A percentile compares a stretch with the other conserved stretches of the same genome.
These are phyloP conservation scores for Oropetium thomaeum DNA, from an alignment of 176 grass and related monocot genomes.

Conservation along the genomic window DNA sequence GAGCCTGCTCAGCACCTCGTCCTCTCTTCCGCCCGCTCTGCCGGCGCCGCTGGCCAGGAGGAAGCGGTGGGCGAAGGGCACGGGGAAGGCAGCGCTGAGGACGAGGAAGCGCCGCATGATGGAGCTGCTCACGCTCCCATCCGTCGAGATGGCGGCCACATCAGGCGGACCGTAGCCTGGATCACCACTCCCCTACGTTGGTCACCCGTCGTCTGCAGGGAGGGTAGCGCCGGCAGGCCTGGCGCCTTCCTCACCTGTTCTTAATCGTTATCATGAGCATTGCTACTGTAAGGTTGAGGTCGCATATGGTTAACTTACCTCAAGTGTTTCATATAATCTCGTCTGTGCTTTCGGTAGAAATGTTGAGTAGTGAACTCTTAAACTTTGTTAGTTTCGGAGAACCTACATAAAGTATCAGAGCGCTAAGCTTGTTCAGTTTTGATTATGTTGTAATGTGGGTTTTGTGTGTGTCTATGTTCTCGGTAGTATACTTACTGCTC, in stretches of 20 bases:
- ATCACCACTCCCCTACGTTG: background rate
- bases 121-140: conserved; percentile 43
- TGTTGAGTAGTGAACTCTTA: background rate
- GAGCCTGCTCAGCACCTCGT: conserved; percentile 5
- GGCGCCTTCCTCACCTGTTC: background rate
- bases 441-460: background rate
- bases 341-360: background rate
- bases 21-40: background rate
- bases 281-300: background rate
- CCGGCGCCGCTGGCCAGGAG: background rate
- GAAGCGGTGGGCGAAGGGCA: conserved; percentile 21
- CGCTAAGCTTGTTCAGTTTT: background rate
- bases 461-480: background rate
- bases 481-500: no score
- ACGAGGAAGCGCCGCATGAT: conserved; percentile 25
- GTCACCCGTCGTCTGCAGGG: background rate
- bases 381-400: background rate
- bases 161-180: background rate
- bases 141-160: conserved; percentile 22
- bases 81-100: background rate
- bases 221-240: no score
- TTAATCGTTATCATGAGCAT: background rate
- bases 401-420: background rate
- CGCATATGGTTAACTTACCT: background rate
- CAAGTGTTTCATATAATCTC: background rate